A percentile compares a stretch with the other conserved stretches of the same genome.
Conservation (phyloP, 495 filamentous ascomycete species). For the Bathelium albidoporum region DNA sequence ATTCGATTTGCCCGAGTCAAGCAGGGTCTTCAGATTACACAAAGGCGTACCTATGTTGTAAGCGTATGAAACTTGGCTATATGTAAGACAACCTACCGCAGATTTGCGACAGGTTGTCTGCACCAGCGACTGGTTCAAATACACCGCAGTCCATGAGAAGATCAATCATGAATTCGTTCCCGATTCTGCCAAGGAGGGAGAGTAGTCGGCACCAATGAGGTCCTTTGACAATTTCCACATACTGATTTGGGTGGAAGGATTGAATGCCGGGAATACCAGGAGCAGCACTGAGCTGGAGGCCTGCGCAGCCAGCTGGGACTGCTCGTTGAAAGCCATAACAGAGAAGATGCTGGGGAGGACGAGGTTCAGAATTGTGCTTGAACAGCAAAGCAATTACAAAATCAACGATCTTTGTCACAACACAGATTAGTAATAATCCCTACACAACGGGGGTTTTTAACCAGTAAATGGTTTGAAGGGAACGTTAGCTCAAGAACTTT, state of each 20-base stretch:
- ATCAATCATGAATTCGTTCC: slow-evolving; percentile 72
- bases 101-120: slow-evolving; percentile 63
- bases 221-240: slow-evolving; percentile 59
- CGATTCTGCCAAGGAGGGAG: slow-evolving; percentile 59
- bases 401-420: slow-evolving; percentile 58
- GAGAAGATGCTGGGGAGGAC: slow-evolving; percentile 61
- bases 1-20: not conserved
- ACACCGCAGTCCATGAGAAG: slow-evolving; percentile 70
- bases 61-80: slow-evolving; percentile 10
- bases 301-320: slow-evolving; percentile 16
- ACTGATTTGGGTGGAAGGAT: slow-evolving; percentile 52
- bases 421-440: slow-evolving; percentile 18
- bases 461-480: slow-evolving; percentile 4
- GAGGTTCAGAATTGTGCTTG: slow-evolving; percentile 35
- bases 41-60: slow-evolving; percentile 37
- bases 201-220: slow-evolving; percentile 64
- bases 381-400: slow-evolving; percentile 73
- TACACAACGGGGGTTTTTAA: not conserved
- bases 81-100: slow-evolving; percentile 46
- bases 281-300: slow-evolving; percentile 25
- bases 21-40: slow-evolving; percentile 32
- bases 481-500: slow-evolving; percentile 2
- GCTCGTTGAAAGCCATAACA: slow-evolving; percentile 62
- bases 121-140: slow-evolving; percentile 53
- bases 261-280: slow-evolving; percentile 45